phyloP scores from a whole-genome alignment of 2,329 filamentous ascomycete species.

The Neonectria hederae region DNA sequence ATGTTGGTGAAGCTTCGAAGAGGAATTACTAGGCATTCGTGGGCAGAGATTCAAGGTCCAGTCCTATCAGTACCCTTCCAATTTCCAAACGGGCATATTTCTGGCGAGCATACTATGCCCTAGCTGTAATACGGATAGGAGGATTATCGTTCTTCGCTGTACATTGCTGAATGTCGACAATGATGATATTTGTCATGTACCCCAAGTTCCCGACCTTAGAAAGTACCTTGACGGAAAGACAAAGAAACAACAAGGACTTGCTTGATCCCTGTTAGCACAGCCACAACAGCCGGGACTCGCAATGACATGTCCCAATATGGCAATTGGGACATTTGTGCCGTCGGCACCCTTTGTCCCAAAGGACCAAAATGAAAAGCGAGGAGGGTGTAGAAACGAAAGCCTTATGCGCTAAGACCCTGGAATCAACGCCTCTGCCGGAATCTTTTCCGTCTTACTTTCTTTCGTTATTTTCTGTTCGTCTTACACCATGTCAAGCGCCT shows the following conservation, averaged over 20 bases:
- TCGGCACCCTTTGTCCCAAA: background rate
- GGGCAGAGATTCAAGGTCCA: too few relatives aligned
- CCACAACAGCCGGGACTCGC: background rate
- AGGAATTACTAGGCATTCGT: too few relatives aligned
- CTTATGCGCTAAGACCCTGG: background rate
- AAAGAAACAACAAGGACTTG: background rate
- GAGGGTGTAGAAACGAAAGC: background rate
- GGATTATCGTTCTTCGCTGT: too few relatives aligned
- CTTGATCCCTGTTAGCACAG: slow-evolving; percentile 5
- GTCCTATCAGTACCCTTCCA: too few relatives aligned
- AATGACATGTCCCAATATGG: background rate
- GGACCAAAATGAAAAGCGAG: background rate
- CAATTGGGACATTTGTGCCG: background rate
- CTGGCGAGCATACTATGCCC: too few relatives aligned
- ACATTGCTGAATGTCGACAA: too few relatives aligned
- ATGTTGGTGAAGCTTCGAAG: too few relatives aligned
- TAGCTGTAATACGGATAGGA: too few relatives aligned
- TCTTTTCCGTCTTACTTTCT: background rate
- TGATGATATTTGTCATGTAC: too few relatives aligned
- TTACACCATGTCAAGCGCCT: background rate
- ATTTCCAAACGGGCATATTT: too few relatives aligned
- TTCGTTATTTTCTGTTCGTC: background rate
- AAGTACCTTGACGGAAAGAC: background rate
- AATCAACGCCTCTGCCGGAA: background rate
- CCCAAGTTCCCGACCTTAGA: background rate